Conservation (phyloP, 345 rosid species). For the Ceriops decandra region DNA sequence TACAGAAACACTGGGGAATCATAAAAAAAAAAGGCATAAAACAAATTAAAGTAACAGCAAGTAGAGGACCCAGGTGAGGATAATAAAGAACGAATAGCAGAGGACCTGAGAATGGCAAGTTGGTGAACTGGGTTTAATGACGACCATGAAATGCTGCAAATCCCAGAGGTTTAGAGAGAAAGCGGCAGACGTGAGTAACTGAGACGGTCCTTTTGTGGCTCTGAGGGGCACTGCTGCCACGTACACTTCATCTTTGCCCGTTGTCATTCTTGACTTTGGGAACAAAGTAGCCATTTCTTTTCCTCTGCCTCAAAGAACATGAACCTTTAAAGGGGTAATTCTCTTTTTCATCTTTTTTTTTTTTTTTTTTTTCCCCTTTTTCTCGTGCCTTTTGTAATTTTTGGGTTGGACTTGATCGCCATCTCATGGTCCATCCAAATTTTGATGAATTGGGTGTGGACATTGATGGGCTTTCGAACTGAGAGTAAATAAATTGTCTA, state of each 20-base stretch:
- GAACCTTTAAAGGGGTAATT: background rate
- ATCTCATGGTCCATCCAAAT: too few relatives aligned
- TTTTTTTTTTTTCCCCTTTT: too few relatives aligned
- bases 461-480: too few relatives aligned
- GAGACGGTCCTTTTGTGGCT: conserved; percentile 56
- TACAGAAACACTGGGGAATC: background rate
- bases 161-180: conserved; percentile 52
- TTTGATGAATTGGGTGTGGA: too few relatives aligned
- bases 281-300: conserved; percentile 26
- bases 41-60: background rate
- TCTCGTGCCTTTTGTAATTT: too few relatives aligned
- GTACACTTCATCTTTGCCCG: conserved; percentile 47
- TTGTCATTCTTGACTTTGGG: conserved; percentile 14
- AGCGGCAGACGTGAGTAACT: conserved; percentile 50
- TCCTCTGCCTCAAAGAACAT: background rate
- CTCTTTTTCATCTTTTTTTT: background rate
- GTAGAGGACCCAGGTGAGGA: background rate
- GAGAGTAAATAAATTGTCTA: too few relatives aligned
- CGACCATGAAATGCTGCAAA: conserved; percentile 61
- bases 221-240: conserved; percentile 57
- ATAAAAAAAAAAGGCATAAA: background rate
- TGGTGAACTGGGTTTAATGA: conserved; percentile 41
- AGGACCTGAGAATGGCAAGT: conserved; percentile 40
- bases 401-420: too few relatives aligned
- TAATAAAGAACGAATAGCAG: background rate